phyloP scores from a whole-genome alignment of 2,329 filamentous ascomycete species.

The Nemania serpens region DNA sequence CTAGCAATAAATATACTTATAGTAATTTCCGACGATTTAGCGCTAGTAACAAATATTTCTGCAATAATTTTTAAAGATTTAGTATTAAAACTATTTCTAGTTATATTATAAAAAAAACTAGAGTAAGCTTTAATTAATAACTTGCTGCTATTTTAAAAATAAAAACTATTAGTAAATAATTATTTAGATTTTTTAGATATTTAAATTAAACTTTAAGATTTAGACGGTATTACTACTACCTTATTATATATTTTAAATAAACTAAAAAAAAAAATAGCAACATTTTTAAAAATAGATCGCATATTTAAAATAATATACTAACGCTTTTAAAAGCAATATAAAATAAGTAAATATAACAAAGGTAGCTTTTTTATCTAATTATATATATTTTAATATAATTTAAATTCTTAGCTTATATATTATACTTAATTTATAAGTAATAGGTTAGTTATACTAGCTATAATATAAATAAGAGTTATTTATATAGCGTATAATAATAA shows the following conservation, averaged over 20 bases:
- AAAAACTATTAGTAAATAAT: background rate
- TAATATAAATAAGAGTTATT: background rate
- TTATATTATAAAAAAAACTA: background rate
- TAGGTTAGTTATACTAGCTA: background rate
- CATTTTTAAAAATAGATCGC: background rate
- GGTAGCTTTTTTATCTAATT: background rate
- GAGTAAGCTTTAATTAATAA: no score
- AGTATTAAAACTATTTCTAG: background rate
- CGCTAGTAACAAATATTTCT: no score
- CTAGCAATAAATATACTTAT: no score
- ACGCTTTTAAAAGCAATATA: background rate
- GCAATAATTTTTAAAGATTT: background rate
- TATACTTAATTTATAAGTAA: background rate
- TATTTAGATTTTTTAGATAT: no score
- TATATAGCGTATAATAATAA: background rate
- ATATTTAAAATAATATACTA: constrained; percentile 1
- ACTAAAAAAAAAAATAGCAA: background rate
- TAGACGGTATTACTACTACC: background rate
- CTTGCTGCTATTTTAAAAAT: background rate
- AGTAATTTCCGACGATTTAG: no score
- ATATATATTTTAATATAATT: background rate
- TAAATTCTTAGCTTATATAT: background rate
- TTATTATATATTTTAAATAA: background rate
- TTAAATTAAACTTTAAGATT: background rate
- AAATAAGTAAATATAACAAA: background rate